These are phyloP conservation scores for Penstemon davidsonii DNA, from an alignment of 257 asterid genomes.

Conservation along the genomic window DNA sequence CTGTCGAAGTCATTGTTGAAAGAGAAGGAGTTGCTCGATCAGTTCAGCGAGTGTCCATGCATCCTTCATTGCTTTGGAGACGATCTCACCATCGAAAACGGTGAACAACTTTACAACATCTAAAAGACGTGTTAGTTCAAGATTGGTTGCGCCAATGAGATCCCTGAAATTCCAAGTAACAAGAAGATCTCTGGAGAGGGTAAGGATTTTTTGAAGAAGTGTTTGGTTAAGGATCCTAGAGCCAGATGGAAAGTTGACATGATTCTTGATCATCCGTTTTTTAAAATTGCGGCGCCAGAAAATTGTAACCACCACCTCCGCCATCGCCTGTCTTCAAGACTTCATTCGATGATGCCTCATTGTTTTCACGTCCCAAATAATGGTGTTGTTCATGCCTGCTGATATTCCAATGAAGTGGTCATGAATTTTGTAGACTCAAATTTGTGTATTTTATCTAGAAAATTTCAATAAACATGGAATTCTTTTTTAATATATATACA, in stretches of 20 bases:
- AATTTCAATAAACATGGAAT: too few relatives aligned
- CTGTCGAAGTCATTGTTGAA: neutral
- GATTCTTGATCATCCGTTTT: constrained; percentile 8
- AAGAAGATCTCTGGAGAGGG: neutral
- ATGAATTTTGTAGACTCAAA: too few relatives aligned
- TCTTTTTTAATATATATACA: too few relatives aligned
- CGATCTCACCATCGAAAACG: constrained; percentile 25
- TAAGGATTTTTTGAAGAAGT: neutral
- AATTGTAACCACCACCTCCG: neutral
- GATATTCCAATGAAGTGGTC: too few relatives aligned
- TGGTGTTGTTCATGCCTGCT: too few relatives aligned
- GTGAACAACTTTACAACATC: constrained; percentile 29
- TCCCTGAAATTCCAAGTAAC: neutral
- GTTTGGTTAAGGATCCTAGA: neutral
- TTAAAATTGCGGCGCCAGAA: neutral
- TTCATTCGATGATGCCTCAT: too few relatives aligned
- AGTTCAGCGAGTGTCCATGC: constrained; percentile 10
- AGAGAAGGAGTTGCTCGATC: constrained; percentile 22
- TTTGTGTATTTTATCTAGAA: too few relatives aligned
- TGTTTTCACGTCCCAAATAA: too few relatives aligned
- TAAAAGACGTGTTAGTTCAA: constrained; percentile 1
- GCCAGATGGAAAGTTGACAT: neutral
- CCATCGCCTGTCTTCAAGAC: too few relatives aligned
- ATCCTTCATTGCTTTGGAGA: constrained; percentile 29
- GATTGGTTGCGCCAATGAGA: neutral